Percentiles rank a stretch among this genome's conserved stretches.
Conservation (phyloP, 2,329 filamentous ascomycete species). For the Lasiodiplodia citricola region DNA sequence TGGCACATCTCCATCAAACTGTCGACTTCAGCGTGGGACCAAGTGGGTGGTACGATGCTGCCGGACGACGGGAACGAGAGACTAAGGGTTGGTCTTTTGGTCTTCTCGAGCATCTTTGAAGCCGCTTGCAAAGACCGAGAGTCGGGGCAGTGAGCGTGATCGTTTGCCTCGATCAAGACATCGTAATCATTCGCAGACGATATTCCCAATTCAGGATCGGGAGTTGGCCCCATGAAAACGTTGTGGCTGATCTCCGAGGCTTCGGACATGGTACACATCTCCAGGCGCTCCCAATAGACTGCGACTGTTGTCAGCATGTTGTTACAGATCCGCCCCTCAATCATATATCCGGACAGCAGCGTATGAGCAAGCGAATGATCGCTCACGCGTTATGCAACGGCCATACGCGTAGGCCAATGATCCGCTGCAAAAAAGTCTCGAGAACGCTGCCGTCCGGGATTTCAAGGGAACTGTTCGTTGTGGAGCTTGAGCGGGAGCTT, state of each 20-base stretch:
- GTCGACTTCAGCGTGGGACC: conserved; percentile 82
- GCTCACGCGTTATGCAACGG: background rate
- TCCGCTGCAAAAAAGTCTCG: background rate
- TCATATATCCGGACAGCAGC: background rate
- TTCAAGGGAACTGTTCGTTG: background rate
- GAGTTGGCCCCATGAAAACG: conserved; percentile 88
- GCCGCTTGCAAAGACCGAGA: conserved; percentile 68
- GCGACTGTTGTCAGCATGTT: conserved; percentile 7
- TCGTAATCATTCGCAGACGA: conserved; percentile 69
- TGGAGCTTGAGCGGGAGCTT: conserved; percentile 36
- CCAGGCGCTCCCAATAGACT: conserved; percentile 81
- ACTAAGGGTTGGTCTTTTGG: conserved; percentile 54
- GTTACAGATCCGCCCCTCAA: background rate
- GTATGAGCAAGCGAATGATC: background rate
- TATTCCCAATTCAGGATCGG: conserved; percentile 64
- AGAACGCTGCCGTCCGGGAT: background rate
- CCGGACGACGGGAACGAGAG: conserved; percentile 93
- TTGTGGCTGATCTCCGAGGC: conserved; percentile 88
- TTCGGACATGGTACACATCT: conserved; percentile 93
- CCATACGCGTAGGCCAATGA: background rate
- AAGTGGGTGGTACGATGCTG: conserved; percentile 84
- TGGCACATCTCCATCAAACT: conserved; percentile 84
- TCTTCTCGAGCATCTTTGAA: conserved; percentile 59
- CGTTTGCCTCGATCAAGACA: conserved; percentile 85
- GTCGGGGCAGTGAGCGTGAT: conserved; percentile 78